Base-by-base conservation (phyloP, 257 asterid species). In the Scutellaria barbata region DNA sequence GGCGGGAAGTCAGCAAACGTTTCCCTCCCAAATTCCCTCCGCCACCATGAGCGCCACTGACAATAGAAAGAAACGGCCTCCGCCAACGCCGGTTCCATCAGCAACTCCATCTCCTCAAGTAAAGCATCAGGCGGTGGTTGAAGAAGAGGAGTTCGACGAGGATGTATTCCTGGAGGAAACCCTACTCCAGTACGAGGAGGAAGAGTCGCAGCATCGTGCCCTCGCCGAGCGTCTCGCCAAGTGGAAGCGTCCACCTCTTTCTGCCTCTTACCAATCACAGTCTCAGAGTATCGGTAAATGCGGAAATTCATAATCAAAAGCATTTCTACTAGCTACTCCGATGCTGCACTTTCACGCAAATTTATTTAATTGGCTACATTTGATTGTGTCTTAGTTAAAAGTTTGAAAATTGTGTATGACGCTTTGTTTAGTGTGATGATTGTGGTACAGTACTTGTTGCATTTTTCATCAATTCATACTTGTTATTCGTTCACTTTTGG, bases 71-170 rank as follows among this genome's bases (percentile, higher is more conserved):
- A 89, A 90, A 71, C 93, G 96, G 69, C 77, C 86, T 68, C 74
- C 83, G 53, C 87, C 66, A 16, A 35, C 88, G 55, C 80, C 85
- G 22, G 14, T 72, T 20, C n/a, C 82, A n/a, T 72, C 81, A 51
- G 74, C 80, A 52, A 63, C 86, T 48, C 81, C 89, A 42, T 72
- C 85, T 2, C 95, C 90, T 35, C 92, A 83, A 33, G 64, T 68
- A 66, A 92, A 89, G 76, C 88, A 85, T 9, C 96, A 82, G 13
- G 88, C 87, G 4, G n/a, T 76, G 8, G 60, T 76, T 79, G 98
- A 88, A 61, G 97, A 89, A 14, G 99, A 95, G 75, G 97, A 92
- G 65, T 62, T 88, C 1, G 98, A 91, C 69, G 99, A 92, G 77
- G 99, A 95, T 63, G 82, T 89, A 7, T 91, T 88, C 81, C 81